A percentile compares a stretch with the other conserved stretches of the same genome.
phyloP scores from a whole-genome alignment of 2,329 filamentous ascomycete genomes.

The Leptographium lundbergii region DNA sequence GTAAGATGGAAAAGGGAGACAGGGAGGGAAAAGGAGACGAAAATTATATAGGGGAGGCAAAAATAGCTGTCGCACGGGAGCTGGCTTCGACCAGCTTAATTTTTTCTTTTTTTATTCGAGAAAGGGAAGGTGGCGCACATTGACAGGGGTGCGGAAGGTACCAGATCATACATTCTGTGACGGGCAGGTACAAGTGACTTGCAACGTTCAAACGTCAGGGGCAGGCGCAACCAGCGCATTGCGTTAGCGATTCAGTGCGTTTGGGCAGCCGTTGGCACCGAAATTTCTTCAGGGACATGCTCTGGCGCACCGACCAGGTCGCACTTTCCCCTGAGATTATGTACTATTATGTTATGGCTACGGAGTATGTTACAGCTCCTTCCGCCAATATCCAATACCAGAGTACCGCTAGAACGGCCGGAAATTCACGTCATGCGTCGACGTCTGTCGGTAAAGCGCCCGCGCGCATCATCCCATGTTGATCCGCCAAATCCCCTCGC shows the following conservation, averaged over 20 bases:
- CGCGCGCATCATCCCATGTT: not conserved
- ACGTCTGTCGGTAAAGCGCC: not conserved
- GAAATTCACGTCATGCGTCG: not conserved
- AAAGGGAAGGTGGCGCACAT: conserved; percentile 16
- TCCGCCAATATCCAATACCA: not conserved
- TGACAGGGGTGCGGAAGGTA: conserved; percentile 7
- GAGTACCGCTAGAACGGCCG: not conserved
- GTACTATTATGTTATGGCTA: not conserved
- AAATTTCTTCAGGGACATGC: not conserved
- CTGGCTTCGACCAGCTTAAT: conserved; percentile 2
- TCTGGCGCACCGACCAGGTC: conserved; percentile 3
- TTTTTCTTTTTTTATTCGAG: conserved; percentile 12
- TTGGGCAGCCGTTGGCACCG: not conserved
- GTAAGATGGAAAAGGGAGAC: conserved; percentile 21
- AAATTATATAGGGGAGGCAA: conserved; percentile 21
- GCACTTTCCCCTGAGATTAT: conserved; percentile 4
- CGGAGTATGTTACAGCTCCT: not conserved
- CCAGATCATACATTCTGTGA: not conserved
- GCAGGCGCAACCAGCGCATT: not conserved
- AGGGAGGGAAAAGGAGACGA: conserved; percentile 17
- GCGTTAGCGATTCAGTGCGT: not conserved
- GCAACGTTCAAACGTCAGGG: not conserved
- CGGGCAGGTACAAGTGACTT: conserved; percentile 3
- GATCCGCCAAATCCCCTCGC: not conserved
- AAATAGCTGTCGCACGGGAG: conserved; percentile 5